Evolutionary conservation across 2,329 filamentous ascomycete genomes (phyloP), one percentile per base, ranked within the genome.

Genomic region (Fusarium metavorans): DNA sequence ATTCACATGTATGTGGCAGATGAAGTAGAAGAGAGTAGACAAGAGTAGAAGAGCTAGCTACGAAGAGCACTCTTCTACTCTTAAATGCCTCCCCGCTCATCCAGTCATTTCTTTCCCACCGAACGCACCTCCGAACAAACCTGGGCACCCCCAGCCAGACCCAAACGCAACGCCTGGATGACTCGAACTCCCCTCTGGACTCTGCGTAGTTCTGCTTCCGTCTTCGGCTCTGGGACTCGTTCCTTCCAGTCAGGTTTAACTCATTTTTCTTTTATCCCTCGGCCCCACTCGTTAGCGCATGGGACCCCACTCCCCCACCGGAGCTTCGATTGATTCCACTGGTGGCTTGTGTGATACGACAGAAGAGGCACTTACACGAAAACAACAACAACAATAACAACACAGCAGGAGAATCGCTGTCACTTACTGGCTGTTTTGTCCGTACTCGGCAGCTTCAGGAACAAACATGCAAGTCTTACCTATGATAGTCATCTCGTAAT

Each of bases 161-260:
- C 58, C 61, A 60, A 35, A 57, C 20, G 34, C 32, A 27, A 30
- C 10, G 48, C 16, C 45, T 61, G 63, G 74, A 76, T 78, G 76
- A 78, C 76, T 78, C 76, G 68, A 74, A 50, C 35, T 56, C 58
- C 43, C 58, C 20, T 23, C 30, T 66, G 27, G 43, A 54, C 48
- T 52, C 43, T 27, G 45, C 45, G 48, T 30, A 52, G 48, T 54
- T 54, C 27, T 54, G 48, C 48, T 74, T 78, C 76, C 76, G 76
- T 75, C 75, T 78, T 78, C 76, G 76, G 76, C 76, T 71, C 43
- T 64, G 32, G 27, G 39, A 45, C 43, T 43, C 48, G 23, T 64
- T 34, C 16, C 39, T 65, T 61, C 50, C 23, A 23, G 54, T 50
- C 54, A 60, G 41, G 39, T 23, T 37, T 59, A 45, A 43, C 25